Base-by-base conservation (phyloP, 352 stramenopile genomes). In the Globisporangium parvum region DNA sequence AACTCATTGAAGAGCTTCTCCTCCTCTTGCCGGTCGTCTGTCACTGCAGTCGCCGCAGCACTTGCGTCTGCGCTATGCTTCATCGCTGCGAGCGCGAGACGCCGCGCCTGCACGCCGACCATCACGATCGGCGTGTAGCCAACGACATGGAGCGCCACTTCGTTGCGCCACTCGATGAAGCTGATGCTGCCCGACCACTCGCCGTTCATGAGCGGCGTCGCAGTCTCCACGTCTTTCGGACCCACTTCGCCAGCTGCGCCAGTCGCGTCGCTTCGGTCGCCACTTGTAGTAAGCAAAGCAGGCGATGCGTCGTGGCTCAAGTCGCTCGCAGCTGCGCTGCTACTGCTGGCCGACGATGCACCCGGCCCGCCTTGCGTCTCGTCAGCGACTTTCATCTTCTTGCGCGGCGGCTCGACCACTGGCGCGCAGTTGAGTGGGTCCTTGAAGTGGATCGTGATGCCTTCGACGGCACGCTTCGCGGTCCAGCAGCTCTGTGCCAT, bases 1-100 rank as follows among this genome's bases (percentile, higher is more conserved):
- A 95, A 91, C 51, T 93, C 78, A 51, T 93, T 93, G 46, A 93
- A 95, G 11, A 76, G 52, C 42, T 85, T 88, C 51, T 95, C 82
- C 12, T 93, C 80, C 62, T 91, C 80, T 28, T 80, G 63, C 0
- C 65, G 28, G 48, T 83, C 73, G 54, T 62, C 73, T 2, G 57
- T 23, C n/a, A 60, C 50, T 42, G 51, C 59, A 2, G 28, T n/a
- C 5, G 40, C 17, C 9, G 61, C 61, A 9, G 57, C 52, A 24
- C 55, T 47, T 18, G 59, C 62, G 1, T 75, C 67, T 2, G 56
- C 28, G 18, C 70, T 63, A n/a, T 75, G 77, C 18, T 67, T 77
- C 80, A 91, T 88, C 6, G 67, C 72, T 9, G 75, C 72, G n/a
- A 89, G 77, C 15, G 85, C 82, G 26, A 95, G 58, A 1, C 83